These are phyloP conservation scores for Beverwykella pulmonaria DNA, from an alignment of 495 filamentous ascomycete species.

Conservation along the genomic window DNA sequence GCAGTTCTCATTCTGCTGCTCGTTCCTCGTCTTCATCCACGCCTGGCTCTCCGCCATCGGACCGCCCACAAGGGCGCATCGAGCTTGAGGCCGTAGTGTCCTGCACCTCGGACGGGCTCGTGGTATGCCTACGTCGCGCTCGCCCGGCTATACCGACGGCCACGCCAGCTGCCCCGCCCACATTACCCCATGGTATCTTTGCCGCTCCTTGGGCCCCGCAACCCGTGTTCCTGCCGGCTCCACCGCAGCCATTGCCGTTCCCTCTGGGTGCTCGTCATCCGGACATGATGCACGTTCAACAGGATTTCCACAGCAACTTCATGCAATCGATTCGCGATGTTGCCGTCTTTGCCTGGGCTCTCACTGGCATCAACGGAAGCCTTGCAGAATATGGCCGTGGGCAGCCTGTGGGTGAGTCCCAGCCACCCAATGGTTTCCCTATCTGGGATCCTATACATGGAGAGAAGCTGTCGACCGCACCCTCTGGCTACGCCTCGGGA, in stretches of 20 bases:
- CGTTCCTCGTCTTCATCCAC: slow-evolving; percentile 49
- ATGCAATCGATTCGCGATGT: slow-evolving; percentile 83
- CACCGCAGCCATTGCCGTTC: slow-evolving; percentile 41
- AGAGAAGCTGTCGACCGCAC: slow-evolving; percentile 14
- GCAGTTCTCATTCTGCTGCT: slow-evolving; percentile 37
- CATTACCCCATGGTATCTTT: slow-evolving; percentile 69
- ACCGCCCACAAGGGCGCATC: slow-evolving; percentile 44
- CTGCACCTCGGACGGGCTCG: slow-evolving; percentile 85
- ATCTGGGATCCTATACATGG: slow-evolving; percentile 48
- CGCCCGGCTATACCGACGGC: slow-evolving; percentile 66
- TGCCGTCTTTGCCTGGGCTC: slow-evolving; percentile 80
- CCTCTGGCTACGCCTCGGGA: slow-evolving; percentile 31
- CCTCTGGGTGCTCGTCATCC: slow-evolving; percentile 32
- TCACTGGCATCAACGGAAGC: slow-evolving; percentile 79
- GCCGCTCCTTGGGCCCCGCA: slow-evolving; percentile 75
- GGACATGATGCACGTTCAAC: slow-evolving; percentile 22
- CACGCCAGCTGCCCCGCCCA: slow-evolving; percentile 46
- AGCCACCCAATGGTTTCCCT: slow-evolving; percentile 60
- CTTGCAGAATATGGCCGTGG: slow-evolving; percentile 66
- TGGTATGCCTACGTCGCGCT: slow-evolving; percentile 78
- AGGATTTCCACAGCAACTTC: slow-evolving; percentile 55
- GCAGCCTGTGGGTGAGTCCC: slow-evolving; percentile 60
- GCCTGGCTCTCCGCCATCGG: slow-evolving; percentile 15
- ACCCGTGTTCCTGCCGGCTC: slow-evolving; percentile 51
- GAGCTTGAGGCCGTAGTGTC: slow-evolving; percentile 88